A percentile compares a stretch with the other conserved stretches of the same genome.
Conservation (phyloP, 148 eudicot genomes). For the Camellia granthamiana region DNA sequence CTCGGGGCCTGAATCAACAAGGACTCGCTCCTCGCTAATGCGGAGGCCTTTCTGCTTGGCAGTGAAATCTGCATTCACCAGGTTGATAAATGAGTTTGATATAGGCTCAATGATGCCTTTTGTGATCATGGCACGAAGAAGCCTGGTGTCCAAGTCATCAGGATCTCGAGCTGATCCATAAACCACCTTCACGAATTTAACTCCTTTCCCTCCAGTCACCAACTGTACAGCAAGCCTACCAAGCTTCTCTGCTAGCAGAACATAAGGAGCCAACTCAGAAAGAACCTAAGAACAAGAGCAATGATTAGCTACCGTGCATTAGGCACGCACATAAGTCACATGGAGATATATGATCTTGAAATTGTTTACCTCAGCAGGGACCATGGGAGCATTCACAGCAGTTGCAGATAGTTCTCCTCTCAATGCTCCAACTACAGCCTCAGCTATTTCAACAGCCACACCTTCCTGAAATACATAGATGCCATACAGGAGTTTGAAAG, state of each 20-base stretch:
- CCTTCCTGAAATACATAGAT: conserved; percentile 56
- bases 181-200: conserved; percentile 60
- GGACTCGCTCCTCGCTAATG: conserved; percentile 69
- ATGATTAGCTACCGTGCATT: not conserved
- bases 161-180: conserved; percentile 70
- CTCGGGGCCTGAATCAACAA: conserved; percentile 44
- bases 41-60: conserved; percentile 82
- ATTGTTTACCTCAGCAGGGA: conserved; percentile 63
- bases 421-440: conserved; percentile 87
- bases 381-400: conserved; percentile 96
- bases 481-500: not conserved
- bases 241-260: conserved; percentile 73
- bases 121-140: conserved; percentile 83
- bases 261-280: conserved; percentile 79
- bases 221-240: conserved; percentile 81
- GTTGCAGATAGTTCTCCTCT: conserved; percentile 89
- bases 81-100: conserved; percentile 67
- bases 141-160: conserved; percentile 83
- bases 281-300: conserved; percentile 42
- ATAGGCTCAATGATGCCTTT: conserved; percentile 94
- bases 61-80: conserved; percentile 86
- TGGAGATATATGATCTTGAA: not conserved
- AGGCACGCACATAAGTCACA: not conserved
- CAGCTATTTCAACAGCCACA: conserved; percentile 96
- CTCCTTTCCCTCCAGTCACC: conserved; percentile 79